Base-by-base conservation (phyloP, 148 eudicot species). In the Drosera capensis region DNA sequence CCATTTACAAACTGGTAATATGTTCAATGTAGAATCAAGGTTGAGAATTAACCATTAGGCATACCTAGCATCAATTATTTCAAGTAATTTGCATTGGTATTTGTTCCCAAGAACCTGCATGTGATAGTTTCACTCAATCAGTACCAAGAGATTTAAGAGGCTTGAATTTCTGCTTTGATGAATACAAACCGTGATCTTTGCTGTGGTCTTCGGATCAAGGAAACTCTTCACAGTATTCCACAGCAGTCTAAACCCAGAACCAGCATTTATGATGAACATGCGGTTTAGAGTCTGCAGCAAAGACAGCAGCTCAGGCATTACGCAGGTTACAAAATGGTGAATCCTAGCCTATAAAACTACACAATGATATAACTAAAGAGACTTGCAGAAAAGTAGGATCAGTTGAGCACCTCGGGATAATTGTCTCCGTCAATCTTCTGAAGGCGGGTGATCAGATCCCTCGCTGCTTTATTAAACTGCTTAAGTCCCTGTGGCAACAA, bases 371-470 rank as follows among this genome's bases (percentile, higher is more conserved):
- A 24, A 4, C 37, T n/a, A n/a, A n/a, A n/a, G n/a, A n/a, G n/a
- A n/a, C n/a, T n/a, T n/a, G n/a, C n/a, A n/a, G n/a, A n/a, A n/a
- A n/a, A n/a, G n/a, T n/a, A n/a, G n/a, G n/a, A n/a, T n/a, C n/a
- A n/a, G n/a, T n/a, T n/a, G n/a, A n/a, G 63, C 56, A 86, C 96
- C 71, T 86, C 96, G 22, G 96, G 96, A 63, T 81, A 86, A 51
- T 86, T 72, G 49, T 82, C 81, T 36, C 67, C 75, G 64, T 86
- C 96, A 55, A 86, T 82, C 63, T 73, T 71, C 66, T 82, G 93
- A 34, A 86, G 72, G 41, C 55, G 67, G 55, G 40, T 53, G 37
- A 86, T 73, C 21, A 86, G 78, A 26, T 86, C 96, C 46, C 86
- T 65, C 40, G 81, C 84, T 66, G 79, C 58, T 62, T 80, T 82